These are phyloP conservation scores for Euphrasia confusa DNA, from an alignment of 257 asterid species.

Conservation along the genomic window DNA sequence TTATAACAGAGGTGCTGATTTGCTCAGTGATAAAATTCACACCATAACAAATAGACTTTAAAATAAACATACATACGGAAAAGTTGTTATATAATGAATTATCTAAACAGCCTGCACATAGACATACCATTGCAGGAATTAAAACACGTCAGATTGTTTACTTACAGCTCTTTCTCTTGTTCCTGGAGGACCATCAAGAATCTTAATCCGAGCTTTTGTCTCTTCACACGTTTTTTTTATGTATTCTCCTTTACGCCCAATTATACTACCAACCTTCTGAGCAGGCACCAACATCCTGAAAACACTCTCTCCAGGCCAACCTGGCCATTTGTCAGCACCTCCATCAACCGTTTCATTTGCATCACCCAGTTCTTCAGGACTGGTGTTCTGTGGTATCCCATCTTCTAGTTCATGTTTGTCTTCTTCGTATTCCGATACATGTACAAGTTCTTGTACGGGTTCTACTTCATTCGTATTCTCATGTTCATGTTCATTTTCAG, in stretches of 20 bases:
- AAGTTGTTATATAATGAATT: conserved; percentile 3
- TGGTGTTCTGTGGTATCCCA: conserved; percentile 24
- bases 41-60: background rate
- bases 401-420: conserved; percentile 27
- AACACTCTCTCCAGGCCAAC: conserved; percentile 98
- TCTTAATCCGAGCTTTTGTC: conserved; percentile 91
- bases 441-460: conserved; percentile 12
- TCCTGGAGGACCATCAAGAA: conserved; percentile 98
- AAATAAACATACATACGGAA: conserved; percentile 4
- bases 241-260: conserved; percentile 97
- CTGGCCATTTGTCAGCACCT: conserved; percentile 86
- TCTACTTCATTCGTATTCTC: background rate
- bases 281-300: conserved; percentile 93
- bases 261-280: conserved; percentile 94
- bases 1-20: background rate
- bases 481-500: conserved; percentile 11
- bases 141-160: conserved; percentile 22
- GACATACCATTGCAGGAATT: conserved; percentile 1
- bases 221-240: conserved; percentile 93
- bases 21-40: conserved; percentile 5
- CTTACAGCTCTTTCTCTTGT: conserved; percentile 95
- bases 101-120: conserved; percentile 23
- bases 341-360: conserved; percentile 41
- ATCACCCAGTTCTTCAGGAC: conserved; percentile 42
- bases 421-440: conserved; percentile 11